These are phyloP conservation scores for Colletotrichum sp. DNA, from an alignment of 2,329 filamentous ascomycete genomes.

Conservation along the genomic window DNA sequence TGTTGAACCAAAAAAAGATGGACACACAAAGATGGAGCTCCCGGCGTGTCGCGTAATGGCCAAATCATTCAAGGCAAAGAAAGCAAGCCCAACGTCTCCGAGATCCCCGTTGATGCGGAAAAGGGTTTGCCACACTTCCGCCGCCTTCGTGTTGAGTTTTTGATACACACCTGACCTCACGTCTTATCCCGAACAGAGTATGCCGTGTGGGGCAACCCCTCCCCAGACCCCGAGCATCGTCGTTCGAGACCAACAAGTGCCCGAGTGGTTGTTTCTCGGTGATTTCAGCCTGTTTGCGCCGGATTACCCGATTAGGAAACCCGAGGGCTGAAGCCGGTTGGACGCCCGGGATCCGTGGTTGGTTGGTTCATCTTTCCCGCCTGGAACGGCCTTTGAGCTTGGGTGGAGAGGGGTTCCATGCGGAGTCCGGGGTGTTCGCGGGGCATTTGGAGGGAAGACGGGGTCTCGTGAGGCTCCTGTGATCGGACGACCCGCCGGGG, in stretches of 20 bases:
- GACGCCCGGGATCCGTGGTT: background rate
- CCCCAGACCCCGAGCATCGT: background rate
- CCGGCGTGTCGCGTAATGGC: background rate
- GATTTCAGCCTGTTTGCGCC: background rate
- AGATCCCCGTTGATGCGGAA: background rate
- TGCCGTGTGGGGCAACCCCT: background rate
- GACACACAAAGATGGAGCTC: background rate
- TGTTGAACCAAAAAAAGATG: background rate
- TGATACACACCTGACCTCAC: background rate
- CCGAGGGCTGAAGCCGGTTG: background rate
- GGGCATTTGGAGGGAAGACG: background rate
- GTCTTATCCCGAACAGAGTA: background rate
- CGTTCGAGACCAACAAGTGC: background rate
- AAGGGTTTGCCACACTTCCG: background rate
- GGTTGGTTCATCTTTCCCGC: background rate
- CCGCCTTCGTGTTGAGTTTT: background rate
- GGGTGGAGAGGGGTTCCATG: background rate
- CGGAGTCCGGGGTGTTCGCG: conserved; percentile 2
- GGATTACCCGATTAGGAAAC: conserved; percentile 12
- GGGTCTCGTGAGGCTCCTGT: background rate
- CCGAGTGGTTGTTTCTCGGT: background rate
- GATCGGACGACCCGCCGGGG: background rate
- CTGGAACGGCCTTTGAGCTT: background rate
- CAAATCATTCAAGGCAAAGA: background rate
- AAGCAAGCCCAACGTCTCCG: background rate